Evolutionary conservation across 441 rosid genomes (phyloP).

Genomic region (Bruguiera hainesii): DNA sequence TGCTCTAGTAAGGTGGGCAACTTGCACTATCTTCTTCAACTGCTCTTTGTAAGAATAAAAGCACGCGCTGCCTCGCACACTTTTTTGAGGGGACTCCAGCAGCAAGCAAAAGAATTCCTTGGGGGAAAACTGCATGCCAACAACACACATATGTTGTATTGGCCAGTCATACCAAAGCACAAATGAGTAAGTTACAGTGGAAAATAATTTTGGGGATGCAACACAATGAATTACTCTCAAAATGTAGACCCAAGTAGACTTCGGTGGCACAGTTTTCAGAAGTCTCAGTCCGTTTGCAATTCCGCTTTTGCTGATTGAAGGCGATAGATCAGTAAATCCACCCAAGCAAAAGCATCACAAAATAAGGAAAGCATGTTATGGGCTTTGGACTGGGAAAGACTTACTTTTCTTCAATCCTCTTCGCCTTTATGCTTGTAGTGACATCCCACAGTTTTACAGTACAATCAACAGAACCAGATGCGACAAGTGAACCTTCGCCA

Average conservation of each 20-base stretch:
- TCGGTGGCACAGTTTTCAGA: constrained; percentile 79
- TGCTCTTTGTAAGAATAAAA: not conserved
- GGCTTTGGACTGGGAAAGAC: constrained; percentile 13
- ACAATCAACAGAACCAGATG: constrained; percentile 97
- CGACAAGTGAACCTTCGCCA: constrained; percentile 86
- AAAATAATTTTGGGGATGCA: too few species aligned
- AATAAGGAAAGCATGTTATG: not conserved
- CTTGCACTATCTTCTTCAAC: not conserved
- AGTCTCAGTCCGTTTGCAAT: constrained; percentile 70
- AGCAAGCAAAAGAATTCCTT: constrained; percentile 76
- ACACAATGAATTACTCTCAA: constrained; percentile 48
- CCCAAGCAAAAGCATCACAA: not conserved
- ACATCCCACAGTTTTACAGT: constrained; percentile 92
- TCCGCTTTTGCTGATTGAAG: constrained; percentile 52
- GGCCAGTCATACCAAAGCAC: not conserved
- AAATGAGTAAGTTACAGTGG: not conserved
- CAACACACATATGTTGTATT: not conserved
- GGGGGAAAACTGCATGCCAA: constrained; percentile 62
- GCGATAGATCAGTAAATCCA: not conserved
- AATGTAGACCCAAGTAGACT: constrained; percentile 73
- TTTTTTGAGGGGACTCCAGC: constrained; percentile 73
- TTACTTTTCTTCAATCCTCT: constrained; percentile 63
- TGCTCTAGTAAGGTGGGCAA: too few species aligned
- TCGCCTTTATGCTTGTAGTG: constrained; percentile 57
- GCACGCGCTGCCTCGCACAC: not conserved